phyloP scores from a whole-genome alignment of 345 rosid genomes.

The Microcos paniculata region DNA sequence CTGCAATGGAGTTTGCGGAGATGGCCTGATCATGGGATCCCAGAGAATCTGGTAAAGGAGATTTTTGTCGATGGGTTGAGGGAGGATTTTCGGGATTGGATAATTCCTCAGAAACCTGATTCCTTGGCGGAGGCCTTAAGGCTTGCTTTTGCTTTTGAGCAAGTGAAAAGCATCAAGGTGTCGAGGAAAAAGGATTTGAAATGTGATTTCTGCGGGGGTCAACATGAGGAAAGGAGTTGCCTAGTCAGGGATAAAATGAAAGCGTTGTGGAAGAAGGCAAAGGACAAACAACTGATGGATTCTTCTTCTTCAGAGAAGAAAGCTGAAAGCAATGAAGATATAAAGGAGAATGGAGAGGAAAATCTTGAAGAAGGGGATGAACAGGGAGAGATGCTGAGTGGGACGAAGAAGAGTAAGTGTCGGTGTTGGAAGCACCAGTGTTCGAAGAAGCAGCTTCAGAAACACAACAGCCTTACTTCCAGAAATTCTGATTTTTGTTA shows the following conservation, averaged over 20 bases:
- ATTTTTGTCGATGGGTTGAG: constrained; percentile 34
- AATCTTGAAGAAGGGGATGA: neutral
- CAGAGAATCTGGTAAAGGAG: constrained; percentile 26
- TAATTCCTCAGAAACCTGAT: constrained; percentile 26
- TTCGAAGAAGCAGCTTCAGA: constrained; percentile 34
- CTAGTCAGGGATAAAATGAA: constrained; percentile 26
- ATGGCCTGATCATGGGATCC: constrained; percentile 32
- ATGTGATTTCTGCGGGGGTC: constrained; percentile 33
- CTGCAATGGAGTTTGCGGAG: constrained; percentile 34
- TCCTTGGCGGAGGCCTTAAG: constrained; percentile 31
- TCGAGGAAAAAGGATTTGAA: neutral
- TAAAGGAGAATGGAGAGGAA: neutral
- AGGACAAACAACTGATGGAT: neutral
- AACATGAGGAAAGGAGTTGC: constrained; percentile 28
- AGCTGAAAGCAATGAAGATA: neutral
- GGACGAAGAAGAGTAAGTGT: constrained; percentile 30
- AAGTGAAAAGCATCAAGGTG: constrained; percentile 20
- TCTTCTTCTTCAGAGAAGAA: neutral
- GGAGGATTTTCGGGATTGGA: constrained; percentile 30
- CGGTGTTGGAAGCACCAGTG: constrained; percentile 38
- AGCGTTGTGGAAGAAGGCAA: constrained; percentile 23
- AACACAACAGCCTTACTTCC: constrained; percentile 20
- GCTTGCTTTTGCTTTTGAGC: constrained; percentile 35
- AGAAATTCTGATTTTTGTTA: constrained; percentile 6
- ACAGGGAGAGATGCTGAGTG: neutral